A percentile compares a stretch with the other conserved stretches of the same genome.
phyloP scores from a whole-genome alignment of 257 asterid species.

The Cinchona pubescens region DNA sequence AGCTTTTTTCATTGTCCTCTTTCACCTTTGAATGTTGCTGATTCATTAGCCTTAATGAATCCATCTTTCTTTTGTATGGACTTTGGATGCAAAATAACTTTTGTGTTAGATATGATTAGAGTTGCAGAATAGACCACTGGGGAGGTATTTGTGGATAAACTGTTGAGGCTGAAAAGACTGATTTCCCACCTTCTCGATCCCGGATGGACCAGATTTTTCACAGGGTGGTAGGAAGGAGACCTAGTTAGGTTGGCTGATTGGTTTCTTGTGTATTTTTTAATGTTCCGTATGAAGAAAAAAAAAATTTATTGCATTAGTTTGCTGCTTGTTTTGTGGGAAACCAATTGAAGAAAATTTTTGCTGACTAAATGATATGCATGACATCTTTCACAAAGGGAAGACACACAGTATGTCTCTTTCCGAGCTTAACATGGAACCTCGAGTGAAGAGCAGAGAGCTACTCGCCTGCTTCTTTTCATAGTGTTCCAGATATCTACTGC shows the following conservation, averaged over 20 bases:
- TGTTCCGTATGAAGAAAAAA: no score
- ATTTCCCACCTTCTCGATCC: no score
- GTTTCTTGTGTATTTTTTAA: neutral
- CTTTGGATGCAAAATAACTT: neutral
- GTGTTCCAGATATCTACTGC: constrained; percentile 30
- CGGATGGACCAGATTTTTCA: neutral
- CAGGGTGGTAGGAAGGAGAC: neutral
- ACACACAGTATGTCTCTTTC: neutral
- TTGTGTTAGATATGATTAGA: neutral
- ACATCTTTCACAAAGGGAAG: neutral
- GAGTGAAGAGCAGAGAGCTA: constrained; percentile 35
- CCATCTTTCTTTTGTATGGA: neutral
- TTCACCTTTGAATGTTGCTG: neutral
- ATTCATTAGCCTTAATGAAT: no score
- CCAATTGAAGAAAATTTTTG: neutral
- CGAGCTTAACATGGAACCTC: constrained; percentile 25
- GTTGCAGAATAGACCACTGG: neutral
- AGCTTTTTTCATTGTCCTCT: neutral
- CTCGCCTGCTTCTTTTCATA: constrained; percentile 35
- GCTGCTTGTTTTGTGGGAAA: neutral
- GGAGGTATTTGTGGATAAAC: neutral
- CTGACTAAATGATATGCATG: neutral
- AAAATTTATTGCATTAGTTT: no score
- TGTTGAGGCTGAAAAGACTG: neutral
- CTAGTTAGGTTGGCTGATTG: neutral